Percentiles rank a stretch among this genome's conserved stretches.
These are phyloP conservation scores for Alternaria novae-zelandiae DNA, from an alignment of 2,329 filamentous ascomycete species.

Conservation along the genomic window DNA sequence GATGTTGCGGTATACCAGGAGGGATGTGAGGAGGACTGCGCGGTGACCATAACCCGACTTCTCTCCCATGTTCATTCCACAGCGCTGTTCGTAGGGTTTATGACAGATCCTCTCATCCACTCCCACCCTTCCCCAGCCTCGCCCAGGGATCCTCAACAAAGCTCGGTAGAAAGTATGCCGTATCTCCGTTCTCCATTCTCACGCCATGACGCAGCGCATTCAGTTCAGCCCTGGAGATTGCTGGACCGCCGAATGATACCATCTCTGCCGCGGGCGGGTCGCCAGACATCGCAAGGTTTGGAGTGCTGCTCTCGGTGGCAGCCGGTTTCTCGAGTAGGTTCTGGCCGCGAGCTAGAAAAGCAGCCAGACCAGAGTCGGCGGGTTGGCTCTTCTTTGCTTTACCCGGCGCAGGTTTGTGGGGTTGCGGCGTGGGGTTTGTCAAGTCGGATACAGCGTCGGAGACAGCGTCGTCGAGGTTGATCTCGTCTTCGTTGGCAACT, in stretches of 20 bases:
- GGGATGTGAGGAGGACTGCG: background rate
- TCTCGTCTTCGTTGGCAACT: constrained; percentile 1
- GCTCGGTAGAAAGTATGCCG: constrained; percentile 71
- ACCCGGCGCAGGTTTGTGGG: background rate
- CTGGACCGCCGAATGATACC: constrained; percentile 39
- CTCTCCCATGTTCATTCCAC: background rate
- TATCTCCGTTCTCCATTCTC: constrained; percentile 63
- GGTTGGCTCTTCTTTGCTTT: constrained; percentile 19
- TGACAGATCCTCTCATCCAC: background rate
- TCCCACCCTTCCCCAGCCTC: constrained; percentile 9
- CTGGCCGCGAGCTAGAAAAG: constrained; percentile 40
- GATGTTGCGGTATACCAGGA: background rate
- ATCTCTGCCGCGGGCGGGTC: constrained; percentile 15
- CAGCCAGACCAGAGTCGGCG: constrained; percentile 35
- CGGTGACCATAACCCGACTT: background rate
- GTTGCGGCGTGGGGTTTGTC: background rate
- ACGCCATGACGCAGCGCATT: constrained; percentile 50
- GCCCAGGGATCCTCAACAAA: constrained; percentile 78
- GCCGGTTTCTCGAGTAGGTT: constrained; percentile 28
- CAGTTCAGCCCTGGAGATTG: constrained; percentile 38
- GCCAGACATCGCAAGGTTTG: background rate
- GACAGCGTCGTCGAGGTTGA: background rate
- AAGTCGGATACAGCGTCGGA: background rate
- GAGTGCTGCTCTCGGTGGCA: background rate
- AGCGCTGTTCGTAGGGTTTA: background rate